Base-by-base conservation (phyloP, 116 monocot genomes). In the Thalassia testudinum region DNA sequence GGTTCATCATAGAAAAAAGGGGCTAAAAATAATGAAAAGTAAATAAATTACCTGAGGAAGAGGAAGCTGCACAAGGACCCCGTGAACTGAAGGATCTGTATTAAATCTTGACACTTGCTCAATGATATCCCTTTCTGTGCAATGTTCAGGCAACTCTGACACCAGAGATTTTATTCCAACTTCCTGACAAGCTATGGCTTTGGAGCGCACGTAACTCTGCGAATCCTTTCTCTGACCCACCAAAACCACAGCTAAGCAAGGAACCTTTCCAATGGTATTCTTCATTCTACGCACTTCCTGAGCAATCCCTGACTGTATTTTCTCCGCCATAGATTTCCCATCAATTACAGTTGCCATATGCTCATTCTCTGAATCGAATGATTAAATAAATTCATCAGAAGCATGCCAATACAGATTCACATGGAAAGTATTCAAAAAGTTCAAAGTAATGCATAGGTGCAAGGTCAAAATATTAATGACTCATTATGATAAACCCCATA, bases 41-140 rank as follows among this genome's bases (percentile, higher is more conserved):
- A 10, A 5, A 43, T 47, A 78, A n/a, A 73, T 81, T 92, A 95
- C 85, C 67, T 76, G 54, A 15, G 97, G 97, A 37, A 97, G 72
- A 68, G 90, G 89, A 61, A 97, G 75, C 64, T 97, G 97, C 43
- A 97, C 90, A 37, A 97, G 74, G 63, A 97, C 75, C 43, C 89
- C 89, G 69, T 97, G 85, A 68, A 97, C 73, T 49, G 82, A 82
- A 49, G 97, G 85, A 51, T 89, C 82, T 49, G 69, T 42, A 49
- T 97, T 97, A 62, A 82, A 89, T 43, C 56, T 59, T 14, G 58
- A 54, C 2, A 89, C 70, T 17, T 75, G 67, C 44, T 77, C 61
- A 12, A 85, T 29, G 24, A 89, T 74, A 18, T 82, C 85, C 27
- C 79, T 68, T 56, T 85, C 76, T 12, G 66, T 19, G 60, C 79